Evolutionary conservation across 140 eudicot species (phyloP).

Genomic region (Bidens hawaiensis): DNA sequence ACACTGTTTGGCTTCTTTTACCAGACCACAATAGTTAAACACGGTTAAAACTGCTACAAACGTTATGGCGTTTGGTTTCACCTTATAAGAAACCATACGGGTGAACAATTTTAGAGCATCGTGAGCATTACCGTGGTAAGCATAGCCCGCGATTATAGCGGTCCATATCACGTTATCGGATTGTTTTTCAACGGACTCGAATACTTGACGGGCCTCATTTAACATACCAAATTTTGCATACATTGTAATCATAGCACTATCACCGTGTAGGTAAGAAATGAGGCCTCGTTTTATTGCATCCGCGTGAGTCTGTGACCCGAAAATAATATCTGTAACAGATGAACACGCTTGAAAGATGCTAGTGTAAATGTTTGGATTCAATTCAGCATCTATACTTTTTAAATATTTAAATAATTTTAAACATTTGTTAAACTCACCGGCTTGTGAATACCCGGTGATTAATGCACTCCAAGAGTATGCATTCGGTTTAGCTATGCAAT

Average conservation of each 20-base stretch:
- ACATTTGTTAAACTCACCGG: conserved; percentile 32
- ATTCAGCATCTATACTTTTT: conserved; percentile 21
- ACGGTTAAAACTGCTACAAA: conserved; percentile 45
- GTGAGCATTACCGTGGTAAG: conserved; percentile 40
- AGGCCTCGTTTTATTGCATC: conserved; percentile 51
- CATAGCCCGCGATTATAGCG: conserved; percentile 47
- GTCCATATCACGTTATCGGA: conserved; percentile 48
- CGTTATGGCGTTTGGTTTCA: conserved; percentile 40
- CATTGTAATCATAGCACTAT: conserved; percentile 45
- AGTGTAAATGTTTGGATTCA: conserved; percentile 41
- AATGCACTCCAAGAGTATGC: conserved; percentile 53
- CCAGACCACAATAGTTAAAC: conserved; percentile 43
- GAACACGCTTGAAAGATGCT: conserved; percentile 45
- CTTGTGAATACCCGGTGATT: conserved; percentile 38
- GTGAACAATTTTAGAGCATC: conserved; percentile 36
- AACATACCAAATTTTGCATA: conserved; percentile 45
- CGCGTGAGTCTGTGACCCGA: conserved; percentile 46
- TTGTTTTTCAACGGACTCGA: conserved; percentile 35
- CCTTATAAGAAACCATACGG: conserved; percentile 31
- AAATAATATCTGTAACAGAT: conserved; percentile 32
- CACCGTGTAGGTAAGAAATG: conserved; percentile 38
- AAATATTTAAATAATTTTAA: conserved; percentile 26
- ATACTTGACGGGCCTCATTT: conserved; percentile 34
- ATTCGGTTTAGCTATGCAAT: conserved; percentile 36
- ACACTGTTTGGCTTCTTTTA: conserved; percentile 29